Evolutionary conservation across 1,284 basidiomycete species (phyloP).

Genomic region (Lignosus rhinocerotis): DNA sequence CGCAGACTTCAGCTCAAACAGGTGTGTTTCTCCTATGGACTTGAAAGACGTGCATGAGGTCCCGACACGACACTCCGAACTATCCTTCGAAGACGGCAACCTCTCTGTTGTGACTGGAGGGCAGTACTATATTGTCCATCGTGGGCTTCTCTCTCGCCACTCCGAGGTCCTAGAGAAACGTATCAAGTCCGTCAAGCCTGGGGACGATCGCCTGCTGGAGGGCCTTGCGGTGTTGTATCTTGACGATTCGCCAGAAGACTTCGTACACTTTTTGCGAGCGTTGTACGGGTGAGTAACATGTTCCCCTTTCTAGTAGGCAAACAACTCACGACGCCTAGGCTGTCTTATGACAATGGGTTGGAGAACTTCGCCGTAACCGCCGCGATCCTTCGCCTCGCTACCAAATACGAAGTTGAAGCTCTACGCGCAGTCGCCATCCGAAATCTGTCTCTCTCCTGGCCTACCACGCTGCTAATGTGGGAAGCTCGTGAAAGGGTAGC

Average conservation of each 20-base stretch:
- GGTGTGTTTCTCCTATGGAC: conserved; percentile 25
- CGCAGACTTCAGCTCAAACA: conserved; percentile 31
- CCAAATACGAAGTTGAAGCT: conserved; percentile 57
- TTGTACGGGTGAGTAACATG: conserved; percentile 64
- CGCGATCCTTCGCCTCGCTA: conserved; percentile 59
- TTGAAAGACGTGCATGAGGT: conserved; percentile 26
- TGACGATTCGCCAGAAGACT: conserved; percentile 51
- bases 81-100: conserved; percentile 70
- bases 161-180: conserved; percentile 48
- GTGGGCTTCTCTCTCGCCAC: conserved; percentile 62
- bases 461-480: conserved; percentile 58
- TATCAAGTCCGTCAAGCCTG: conserved; percentile 7
- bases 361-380: conserved; percentile 52
- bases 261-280: conserved; percentile 55
- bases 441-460: conserved; percentile 55
- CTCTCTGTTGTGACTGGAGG: conserved; percentile 55
- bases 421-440: conserved; percentile 56
- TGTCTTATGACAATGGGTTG: conserved; percentile 40
- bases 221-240: conserved; percentile 54
- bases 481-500: conserved; percentile 58
- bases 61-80: conserved; percentile 46
- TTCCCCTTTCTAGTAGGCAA: not conserved
- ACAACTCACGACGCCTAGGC: conserved; percentile 3
- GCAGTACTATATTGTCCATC: conserved; percentile 67
- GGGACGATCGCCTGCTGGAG: conserved; percentile 40